Conservation (phyloP, 306 rosid species). For the Inga laurina region DNA sequence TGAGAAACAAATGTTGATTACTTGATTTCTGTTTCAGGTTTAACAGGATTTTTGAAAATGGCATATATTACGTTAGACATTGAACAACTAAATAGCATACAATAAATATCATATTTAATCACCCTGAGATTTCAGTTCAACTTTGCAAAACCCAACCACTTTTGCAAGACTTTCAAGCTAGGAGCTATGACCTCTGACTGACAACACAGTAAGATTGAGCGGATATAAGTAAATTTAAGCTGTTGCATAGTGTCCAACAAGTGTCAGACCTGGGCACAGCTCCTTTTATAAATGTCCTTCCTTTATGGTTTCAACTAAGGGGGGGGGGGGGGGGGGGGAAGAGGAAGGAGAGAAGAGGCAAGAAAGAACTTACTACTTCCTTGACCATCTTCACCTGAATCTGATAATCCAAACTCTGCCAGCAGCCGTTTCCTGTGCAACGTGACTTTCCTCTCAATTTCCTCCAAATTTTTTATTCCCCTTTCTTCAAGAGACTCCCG, state of each 20-base stretch:
- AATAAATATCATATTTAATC: constrained; percentile 15
- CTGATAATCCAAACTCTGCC: constrained; percentile 75
- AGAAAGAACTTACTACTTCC: constrained; percentile 65
- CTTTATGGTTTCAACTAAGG: background rate
- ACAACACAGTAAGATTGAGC: background rate
- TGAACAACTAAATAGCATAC: background rate
- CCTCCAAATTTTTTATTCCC: constrained; percentile 79
- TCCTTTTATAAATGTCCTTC: background rate
- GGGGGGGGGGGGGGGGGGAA: no score
- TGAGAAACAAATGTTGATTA: background rate
- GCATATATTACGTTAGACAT: background rate
- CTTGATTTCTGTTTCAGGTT: background rate
- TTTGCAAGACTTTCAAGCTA: constrained; percentile 11
- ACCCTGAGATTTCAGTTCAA: background rate
- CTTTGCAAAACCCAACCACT: background rate
- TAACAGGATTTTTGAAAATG: constrained; percentile 11
- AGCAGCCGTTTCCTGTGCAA: constrained; percentile 67
- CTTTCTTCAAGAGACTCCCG: constrained; percentile 92
- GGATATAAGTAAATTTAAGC: background rate
- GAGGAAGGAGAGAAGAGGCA: background rate
- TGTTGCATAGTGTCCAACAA: background rate
- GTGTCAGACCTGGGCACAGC: background rate
- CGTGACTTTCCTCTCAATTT: constrained; percentile 75
- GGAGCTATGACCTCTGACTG: background rate
- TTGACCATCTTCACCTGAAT: constrained; percentile 70